A percentile compares a stretch with the other conserved stretches of the same genome.
These are phyloP conservation scores for Phytophthora vignae DNA, from an alignment of 352 stramenopile genomes.

Conservation along the genomic window DNA sequence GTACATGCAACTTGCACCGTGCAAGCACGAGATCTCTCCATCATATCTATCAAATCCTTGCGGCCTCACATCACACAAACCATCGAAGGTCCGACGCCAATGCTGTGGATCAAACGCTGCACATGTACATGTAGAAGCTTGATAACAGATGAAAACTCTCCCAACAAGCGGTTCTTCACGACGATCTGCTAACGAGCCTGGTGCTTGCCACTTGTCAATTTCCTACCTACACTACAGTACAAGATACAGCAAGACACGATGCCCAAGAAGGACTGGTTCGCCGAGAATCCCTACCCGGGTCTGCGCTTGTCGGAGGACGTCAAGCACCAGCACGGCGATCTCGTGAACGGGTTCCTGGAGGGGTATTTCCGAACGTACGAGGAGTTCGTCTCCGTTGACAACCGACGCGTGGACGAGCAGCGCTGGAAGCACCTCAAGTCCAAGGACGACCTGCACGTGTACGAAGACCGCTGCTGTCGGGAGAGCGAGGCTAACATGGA, in stretches of 20 bases:
- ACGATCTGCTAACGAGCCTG: not conserved
- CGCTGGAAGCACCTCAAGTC: conserved; percentile 55
- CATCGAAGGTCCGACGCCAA: not conserved
- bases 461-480: conserved; percentile 30
- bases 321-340: conserved; percentile 31
- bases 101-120: not conserved
- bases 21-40: not conserved
- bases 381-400: conserved; percentile 33
- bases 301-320: conserved; percentile 33
- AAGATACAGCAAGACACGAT: conserved; percentile 10
- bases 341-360: conserved; percentile 41
- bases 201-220: not conserved
- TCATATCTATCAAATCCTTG: not conserved
- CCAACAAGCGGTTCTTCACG: not conserved
- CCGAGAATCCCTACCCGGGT: conserved; percentile 40
- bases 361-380: conserved; percentile 52
- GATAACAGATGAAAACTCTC: not conserved
- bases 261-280: conserved; percentile 31
- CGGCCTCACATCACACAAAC: too few species aligned
- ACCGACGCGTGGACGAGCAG: conserved; percentile 40
- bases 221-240: not conserved
- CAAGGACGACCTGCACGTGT: conserved; percentile 53
- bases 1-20: not conserved
- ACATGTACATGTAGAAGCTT: not conserved
- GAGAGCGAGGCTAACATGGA: not conserved